Percentiles rank a stretch among this genome's conserved stretches.
phyloP scores from a whole-genome alignment of 2,329 filamentous ascomycete species.

The Aspergillus pseudotamarii region DNA sequence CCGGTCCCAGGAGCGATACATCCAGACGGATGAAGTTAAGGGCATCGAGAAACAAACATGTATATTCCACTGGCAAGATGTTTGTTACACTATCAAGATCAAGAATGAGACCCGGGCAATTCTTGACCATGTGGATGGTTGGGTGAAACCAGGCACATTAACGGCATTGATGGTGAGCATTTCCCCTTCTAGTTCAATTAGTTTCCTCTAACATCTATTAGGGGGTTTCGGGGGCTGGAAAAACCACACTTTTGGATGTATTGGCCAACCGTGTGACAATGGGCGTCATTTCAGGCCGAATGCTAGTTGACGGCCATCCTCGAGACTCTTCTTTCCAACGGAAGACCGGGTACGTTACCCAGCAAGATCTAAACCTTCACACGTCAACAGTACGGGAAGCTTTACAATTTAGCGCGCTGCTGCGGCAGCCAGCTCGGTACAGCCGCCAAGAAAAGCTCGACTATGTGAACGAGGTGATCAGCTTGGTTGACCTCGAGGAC shows the following conservation, averaged over 20 bases:
- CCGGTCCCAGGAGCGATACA: too few relatives aligned
- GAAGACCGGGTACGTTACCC: conserved; percentile 43
- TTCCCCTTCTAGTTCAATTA: too few relatives aligned
- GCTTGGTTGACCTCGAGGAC: conserved; percentile 76
- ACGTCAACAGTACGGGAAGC: conserved; percentile 84
- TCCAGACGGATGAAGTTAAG: too few relatives aligned
- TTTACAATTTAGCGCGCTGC: conserved; percentile 76
- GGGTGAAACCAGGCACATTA: conserved; percentile 55
- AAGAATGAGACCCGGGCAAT: conserved; percentile 69
- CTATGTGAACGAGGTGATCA: conserved; percentile 72
- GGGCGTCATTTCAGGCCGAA: conserved; percentile 81
- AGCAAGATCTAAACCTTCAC: conserved; percentile 81
- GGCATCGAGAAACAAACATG: conserved; percentile 59
- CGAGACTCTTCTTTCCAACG: conserved; percentile 55
- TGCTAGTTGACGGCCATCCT: conserved; percentile 72
- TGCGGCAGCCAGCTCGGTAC: conserved; percentile 74
- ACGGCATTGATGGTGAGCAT: conserved; percentile 54
- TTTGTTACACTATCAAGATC: conserved; percentile 77
- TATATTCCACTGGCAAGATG: conserved; percentile 81
- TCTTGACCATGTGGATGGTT: conserved; percentile 55
- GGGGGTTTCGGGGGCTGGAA: conserved; percentile 81
- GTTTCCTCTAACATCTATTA: too few relatives aligned
- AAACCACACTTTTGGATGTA: conserved; percentile 83
- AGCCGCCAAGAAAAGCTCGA: conserved; percentile 72
- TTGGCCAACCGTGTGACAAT: conserved; percentile 80